Base-by-base conservation (phyloP, 2,329 filamentous ascomycete genomes). In the Dryadomyces quercivorus region DNA sequence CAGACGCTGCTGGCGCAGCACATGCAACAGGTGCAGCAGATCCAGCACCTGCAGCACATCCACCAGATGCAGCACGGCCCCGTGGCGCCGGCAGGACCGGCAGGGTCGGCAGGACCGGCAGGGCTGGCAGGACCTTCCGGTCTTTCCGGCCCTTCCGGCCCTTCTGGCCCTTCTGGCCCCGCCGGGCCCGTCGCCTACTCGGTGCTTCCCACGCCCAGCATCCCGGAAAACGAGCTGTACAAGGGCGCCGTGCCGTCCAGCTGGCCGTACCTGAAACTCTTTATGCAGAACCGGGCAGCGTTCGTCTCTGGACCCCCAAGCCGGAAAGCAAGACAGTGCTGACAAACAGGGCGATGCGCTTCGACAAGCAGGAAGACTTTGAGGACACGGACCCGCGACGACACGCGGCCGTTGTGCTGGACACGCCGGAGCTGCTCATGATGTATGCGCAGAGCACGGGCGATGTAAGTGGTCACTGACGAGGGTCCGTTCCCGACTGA, bases 401-500 rank as follows among this genome's bases (percentile, higher is more conserved):
- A 47, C 70, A 73, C 58, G 80, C 80, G 13, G 68, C 75, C 20
- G 68, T 74, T 12, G 72, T 82, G 43, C 71, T 84, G 2, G 76
- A 80, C 58, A 74, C 65, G 26, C 80, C 79, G 0, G 80, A 83
- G 61, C 66, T 78, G 55, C 66, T 84, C 50, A 77, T 81, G 71
- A 80, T 80, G 70, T 74, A 79, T 45, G 76, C 81, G 2, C 72
- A 76, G 59, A 74, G 74, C 58, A 70, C 71, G 34, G 71, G 72
- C 36, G 75, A 81, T 60, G 81, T 84, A 63, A 61, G 76, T 46
- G 7, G n/a, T n/a, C 10, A 22, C 13, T 18, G 7, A 34, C n/a
- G n/a, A n/a, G n/a, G n/a, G n/a, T n/a, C n/a, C n/a, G n/a, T n/a
- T n/a, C n/a, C n/a, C n/a, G n/a, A n/a, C n/a, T n/a, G n/a, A n/a